Conservation (phyloP, 2,329 filamentous ascomycete species). For the Massarina eburnea region DNA sequence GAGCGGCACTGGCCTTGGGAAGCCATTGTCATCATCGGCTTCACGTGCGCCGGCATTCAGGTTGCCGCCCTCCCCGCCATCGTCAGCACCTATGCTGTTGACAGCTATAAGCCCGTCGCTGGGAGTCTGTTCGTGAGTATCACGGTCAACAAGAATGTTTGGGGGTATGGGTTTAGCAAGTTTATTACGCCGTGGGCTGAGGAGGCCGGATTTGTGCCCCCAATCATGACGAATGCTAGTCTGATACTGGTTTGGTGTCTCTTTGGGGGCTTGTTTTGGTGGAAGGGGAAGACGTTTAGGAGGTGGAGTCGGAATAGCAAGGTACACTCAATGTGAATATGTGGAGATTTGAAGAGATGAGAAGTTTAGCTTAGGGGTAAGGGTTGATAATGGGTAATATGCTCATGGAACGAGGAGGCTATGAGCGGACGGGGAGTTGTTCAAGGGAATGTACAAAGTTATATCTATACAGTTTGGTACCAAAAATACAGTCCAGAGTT, state of each 20-base stretch:
- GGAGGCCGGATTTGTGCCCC: slow-evolving; percentile 54
- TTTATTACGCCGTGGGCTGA: slow-evolving; percentile 58
- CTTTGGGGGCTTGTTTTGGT: slow-evolving; percentile 59
- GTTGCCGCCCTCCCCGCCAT: slow-evolving; percentile 64
- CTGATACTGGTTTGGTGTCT: slow-evolving; percentile 57
- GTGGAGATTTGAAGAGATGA: background rate
- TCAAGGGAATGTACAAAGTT: too few relatives aligned
- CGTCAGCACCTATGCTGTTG: slow-evolving; percentile 60
- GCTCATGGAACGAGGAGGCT: too few relatives aligned
- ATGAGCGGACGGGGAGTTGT: too few relatives aligned
- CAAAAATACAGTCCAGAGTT: too few relatives aligned
- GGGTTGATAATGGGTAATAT: too few relatives aligned
- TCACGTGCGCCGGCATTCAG: slow-evolving; percentile 59
- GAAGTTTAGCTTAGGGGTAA: background rate
- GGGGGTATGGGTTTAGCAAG: slow-evolving; percentile 62
- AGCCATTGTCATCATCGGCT: slow-evolving; percentile 61
- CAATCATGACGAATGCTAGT: slow-evolving; percentile 62
- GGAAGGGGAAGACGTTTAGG: slow-evolving; percentile 60
- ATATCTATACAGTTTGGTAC: too few relatives aligned
- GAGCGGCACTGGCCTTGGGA: slow-evolving; percentile 57
- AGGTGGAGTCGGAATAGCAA: slow-evolving; percentile 57
- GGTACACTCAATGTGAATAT: slow-evolving; percentile 54
- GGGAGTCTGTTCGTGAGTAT: slow-evolving; percentile 62
- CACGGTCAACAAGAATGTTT: slow-evolving; percentile 66
- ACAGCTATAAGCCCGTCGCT: slow-evolving; percentile 65